Percentiles rank a stretch among this genome's conserved stretches.
These are phyloP conservation scores for Endotrypanum monterogeii DNA, from an alignment of 208 protist genomes.

Conservation along the genomic window DNA sequence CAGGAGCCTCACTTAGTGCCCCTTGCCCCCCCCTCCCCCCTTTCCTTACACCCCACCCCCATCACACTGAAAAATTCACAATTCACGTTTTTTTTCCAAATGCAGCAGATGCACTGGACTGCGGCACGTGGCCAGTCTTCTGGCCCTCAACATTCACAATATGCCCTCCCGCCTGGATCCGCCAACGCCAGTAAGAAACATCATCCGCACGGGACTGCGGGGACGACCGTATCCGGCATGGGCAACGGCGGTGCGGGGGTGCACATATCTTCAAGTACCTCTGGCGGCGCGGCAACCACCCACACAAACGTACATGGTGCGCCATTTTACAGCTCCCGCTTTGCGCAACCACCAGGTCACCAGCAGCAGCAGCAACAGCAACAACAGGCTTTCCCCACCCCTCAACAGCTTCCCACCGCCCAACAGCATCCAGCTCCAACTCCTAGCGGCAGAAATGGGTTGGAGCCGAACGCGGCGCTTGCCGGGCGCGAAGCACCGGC, in stretches of 20 bases:
- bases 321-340: constrained; percentile 10
- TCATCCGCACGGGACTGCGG: constrained; percentile 3
- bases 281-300: neutral
- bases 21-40: neutral
- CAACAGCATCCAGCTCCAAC: constrained; percentile 10
- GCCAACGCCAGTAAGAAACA: constrained; percentile 2
- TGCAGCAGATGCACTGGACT: constrained; percentile 39
- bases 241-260: neutral
- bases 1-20: neutral
- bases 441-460: constrained; percentile 5
- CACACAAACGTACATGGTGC: neutral
- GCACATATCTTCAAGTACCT: neutral
- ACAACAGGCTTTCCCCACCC: neutral
- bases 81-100: neutral
- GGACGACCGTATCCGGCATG: neutral
- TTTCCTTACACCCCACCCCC: too few relatives aligned
- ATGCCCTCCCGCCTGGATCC: neutral
- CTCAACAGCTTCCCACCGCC: neutral
- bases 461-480: constrained; percentile 1
- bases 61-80: neutral
- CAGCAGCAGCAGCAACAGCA: neutral
- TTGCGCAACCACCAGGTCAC: neutral
- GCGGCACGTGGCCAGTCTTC: constrained; percentile 21
- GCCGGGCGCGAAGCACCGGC: constrained; percentile 35
- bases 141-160: neutral